Base-by-base conservation (phyloP, 805 yeast genomes). In the Yarrowia alimentaria region DNA sequence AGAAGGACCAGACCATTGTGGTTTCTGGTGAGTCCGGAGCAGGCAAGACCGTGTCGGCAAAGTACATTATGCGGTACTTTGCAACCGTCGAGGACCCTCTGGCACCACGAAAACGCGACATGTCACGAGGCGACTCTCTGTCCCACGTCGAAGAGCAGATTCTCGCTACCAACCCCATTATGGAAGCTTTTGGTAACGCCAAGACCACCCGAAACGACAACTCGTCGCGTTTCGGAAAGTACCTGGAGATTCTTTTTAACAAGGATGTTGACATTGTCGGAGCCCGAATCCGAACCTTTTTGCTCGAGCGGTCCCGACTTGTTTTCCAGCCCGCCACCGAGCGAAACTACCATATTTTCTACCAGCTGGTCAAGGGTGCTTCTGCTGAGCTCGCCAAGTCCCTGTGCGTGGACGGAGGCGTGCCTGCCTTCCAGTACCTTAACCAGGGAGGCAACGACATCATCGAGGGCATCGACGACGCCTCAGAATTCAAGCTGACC, bases 11-110 rank as follows among this genome's bases (percentile, higher is more conserved):
- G 70, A 91, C 99, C 1, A 90, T 91, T 56, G 96, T 91, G 13
- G 98, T 91, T 13, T 81, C 90, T 60, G 99, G 99, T 69, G 99
- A 91, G 69, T 86, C 96, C 6, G 99, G 99, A 68, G 98, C 99
- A 21, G 99, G 99, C 67, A 93, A 91, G 63, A 93, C 98, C 4
- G 98, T 91, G 32, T 82, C 93, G 56, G 99, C 99, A 30, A 91
- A 91, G 66, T 91, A 86, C 67, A 91, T 91, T 57, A 91, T 91
- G 98, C 80, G 98, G 67, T 91, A 90, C 68, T 90, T 91, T 66
- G 98, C 98, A 3, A 82, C 95, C 13, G 97, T 91, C 12, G 97
- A 91, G 54, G 71, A 68, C 53, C 68, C 73, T 54, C 62, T 64
- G 59, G 64, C 60, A 42, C 69, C 66, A 10, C 55, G 60, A n/a